Percentiles rank a stretch among this genome's conserved stretches.
phyloP scores from a whole-genome alignment of 176 grass and related monocot genomes.

The Thalia dealbata region DNA sequence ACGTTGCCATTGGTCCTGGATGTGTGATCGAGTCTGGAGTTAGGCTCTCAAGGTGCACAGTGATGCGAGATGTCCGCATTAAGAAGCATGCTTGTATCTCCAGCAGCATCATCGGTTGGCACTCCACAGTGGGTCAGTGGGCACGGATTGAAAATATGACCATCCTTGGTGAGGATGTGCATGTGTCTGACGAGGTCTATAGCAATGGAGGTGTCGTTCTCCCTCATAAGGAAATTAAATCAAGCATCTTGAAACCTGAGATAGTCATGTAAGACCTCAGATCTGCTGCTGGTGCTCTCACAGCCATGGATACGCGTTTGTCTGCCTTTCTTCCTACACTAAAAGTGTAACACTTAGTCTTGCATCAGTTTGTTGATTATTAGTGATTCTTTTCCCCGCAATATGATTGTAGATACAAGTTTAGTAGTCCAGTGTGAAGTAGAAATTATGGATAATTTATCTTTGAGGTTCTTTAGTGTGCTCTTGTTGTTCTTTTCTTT shows the following conservation, averaged over 20 bases:
- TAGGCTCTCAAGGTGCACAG: constrained; percentile 1
- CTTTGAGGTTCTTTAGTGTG: not conserved
- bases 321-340: not conserved
- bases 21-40: constrained; percentile 8
- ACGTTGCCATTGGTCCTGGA: not conserved
- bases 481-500: not conserved
- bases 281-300: not conserved
- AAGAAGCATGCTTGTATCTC: not conserved
- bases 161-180: constrained; percentile 2
- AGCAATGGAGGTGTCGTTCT: constrained; percentile 5
- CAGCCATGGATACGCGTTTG: not conserved
- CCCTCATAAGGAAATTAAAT: constrained; percentile 1
- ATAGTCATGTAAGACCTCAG: not conserved
- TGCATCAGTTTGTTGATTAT: not conserved
- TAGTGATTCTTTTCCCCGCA: not conserved
- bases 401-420: not conserved
- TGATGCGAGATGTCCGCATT: not conserved
- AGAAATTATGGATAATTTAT: not conserved
- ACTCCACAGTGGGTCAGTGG: constrained; percentile 4
- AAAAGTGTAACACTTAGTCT: not conserved
- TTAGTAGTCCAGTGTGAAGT: not conserved
- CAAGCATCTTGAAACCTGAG: constrained; percentile 3
- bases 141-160: constrained; percentile 4
- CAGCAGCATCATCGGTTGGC: constrained; percentile 7
- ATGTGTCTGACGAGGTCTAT: constrained; percentile 5